Percentiles rank a stretch among this genome's conserved stretches.
Evolutionary conservation across 2,329 filamentous ascomycete genomes (phyloP).

Genomic region (Aspergillus pseudonomiae): DNA sequence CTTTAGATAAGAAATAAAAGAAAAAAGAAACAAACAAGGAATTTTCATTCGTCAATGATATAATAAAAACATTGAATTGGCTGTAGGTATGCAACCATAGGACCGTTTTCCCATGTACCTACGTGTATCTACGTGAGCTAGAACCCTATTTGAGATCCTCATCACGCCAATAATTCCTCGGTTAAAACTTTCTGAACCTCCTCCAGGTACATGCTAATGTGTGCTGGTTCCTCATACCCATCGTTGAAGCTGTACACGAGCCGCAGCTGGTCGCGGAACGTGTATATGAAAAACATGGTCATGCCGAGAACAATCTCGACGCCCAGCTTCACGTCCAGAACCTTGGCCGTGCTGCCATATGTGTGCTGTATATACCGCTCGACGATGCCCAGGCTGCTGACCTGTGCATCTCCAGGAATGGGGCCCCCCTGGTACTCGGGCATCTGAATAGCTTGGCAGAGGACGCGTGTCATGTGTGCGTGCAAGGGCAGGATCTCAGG

Average conservation of each 20-base stretch:
- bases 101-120: too few relatives aligned
- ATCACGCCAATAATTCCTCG: slow-evolving; percentile 2
- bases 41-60: too few relatives aligned
- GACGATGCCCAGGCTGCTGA: slow-evolving; percentile 15
- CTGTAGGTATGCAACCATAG: too few relatives aligned
- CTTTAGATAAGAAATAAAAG: too few relatives aligned
- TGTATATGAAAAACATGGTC: slow-evolving; percentile 9
- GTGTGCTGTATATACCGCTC: slow-evolving; percentile 10
- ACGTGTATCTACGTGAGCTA: too few relatives aligned
- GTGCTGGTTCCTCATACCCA: slow-evolving; percentile 8
- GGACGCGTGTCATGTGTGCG: too few relatives aligned
- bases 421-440: not conserved
- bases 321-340: slow-evolving; percentile 10
- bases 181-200: slow-evolving; percentile 2
- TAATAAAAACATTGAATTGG: too few relatives aligned
- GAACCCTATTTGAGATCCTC: too few relatives aligned
- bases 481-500: not conserved
- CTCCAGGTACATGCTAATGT: not conserved
- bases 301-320: slow-evolving; percentile 8
- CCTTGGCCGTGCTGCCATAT: slow-evolving; percentile 5
- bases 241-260: slow-evolving; percentile 16
- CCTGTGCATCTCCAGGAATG: slow-evolving; percentile 5
- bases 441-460: too few relatives aligned
- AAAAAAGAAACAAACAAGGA: too few relatives aligned
- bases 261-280: slow-evolving; percentile 12